phyloP scores from a whole-genome alignment of 2,329 filamentous ascomycete genomes.

The Arthrobotrys pseudoclavata region DNA sequence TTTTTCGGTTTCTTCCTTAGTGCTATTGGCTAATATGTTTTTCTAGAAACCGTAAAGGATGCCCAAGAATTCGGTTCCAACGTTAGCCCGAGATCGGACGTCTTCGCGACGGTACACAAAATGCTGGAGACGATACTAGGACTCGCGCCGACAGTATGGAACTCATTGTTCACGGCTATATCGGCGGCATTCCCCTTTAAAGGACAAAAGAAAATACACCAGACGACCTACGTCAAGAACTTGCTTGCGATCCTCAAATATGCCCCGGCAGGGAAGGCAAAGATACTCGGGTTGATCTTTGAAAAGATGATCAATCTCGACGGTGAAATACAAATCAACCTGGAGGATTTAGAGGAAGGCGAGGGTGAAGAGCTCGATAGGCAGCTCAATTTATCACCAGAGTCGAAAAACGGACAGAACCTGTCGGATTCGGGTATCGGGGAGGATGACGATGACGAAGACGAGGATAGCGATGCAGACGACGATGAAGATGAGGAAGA shows the following conservation, averaged over 20 bases:
- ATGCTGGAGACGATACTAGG: constrained; percentile 81
- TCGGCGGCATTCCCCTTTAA: constrained; percentile 78
- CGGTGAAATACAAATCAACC: constrained; percentile 91
- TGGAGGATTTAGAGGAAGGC: constrained; percentile 88
- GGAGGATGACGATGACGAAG: constrained; percentile 64
- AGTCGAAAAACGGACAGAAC: constrained; percentile 47
- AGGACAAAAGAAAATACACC: constrained; percentile 81
- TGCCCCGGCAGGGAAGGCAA: constrained; percentile 80
- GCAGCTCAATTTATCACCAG: constrained; percentile 67
- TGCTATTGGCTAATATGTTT: constrained; percentile 65
- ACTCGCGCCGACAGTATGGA: constrained; percentile 84
- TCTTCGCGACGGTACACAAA: constrained; percentile 81
- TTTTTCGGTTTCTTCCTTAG: constrained; percentile 65
- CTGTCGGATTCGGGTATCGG: constrained; percentile 57
- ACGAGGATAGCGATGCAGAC: constrained; percentile 76
- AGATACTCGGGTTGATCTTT: constrained; percentile 85
- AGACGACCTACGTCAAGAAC: constrained; percentile 90
- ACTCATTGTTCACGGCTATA: constrained; percentile 71
- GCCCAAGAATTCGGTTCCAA: constrained; percentile 72
- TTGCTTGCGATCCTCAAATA: constrained; percentile 83
- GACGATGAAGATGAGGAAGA: constrained; percentile 75
- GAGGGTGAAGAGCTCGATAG: constrained; percentile 75
- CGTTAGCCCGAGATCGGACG: constrained; percentile 74
- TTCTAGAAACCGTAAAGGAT: constrained; percentile 66
- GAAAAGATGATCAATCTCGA: constrained; percentile 93